A percentile compares a stretch with the other conserved stretches of the same genome.
phyloP scores from a whole-genome alignment of 2,329 filamentous ascomycete genomes.

The Ceratocystis lukuohia region DNA sequence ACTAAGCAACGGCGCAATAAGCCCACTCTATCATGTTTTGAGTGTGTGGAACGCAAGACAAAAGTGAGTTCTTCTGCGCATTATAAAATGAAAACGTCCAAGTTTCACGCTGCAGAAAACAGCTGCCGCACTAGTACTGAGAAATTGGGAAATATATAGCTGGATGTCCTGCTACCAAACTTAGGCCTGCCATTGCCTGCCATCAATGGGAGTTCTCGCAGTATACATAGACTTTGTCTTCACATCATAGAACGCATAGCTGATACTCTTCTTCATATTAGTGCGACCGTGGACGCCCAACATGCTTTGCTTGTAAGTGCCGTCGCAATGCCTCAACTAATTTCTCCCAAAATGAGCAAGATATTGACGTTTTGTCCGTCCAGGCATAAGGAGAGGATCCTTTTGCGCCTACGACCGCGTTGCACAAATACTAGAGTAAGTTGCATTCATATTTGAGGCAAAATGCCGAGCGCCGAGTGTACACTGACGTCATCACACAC shows the following conservation, averaged over 20 bases:
- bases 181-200: neutral
- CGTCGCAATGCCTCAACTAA: neutral
- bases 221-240: neutral
- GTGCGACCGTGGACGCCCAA: constrained; percentile 62
- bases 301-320: constrained; percentile 50
- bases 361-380: constrained; percentile 21
- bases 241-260: neutral
- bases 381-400: constrained; percentile 63
- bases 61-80: constrained; percentile 41
- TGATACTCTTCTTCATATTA: constrained; percentile 26
- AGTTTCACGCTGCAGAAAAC: neutral
- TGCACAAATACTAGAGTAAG: constrained; percentile 63
- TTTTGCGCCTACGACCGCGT: constrained; percentile 63
- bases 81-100: neutral
- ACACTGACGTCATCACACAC: neutral
- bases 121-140: neutral
- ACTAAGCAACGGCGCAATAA: constrained; percentile 80
- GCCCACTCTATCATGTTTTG: constrained; percentile 63
- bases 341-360: neutral
- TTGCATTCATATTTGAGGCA: constrained; percentile 19
- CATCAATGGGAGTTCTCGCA: neutral
- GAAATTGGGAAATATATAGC: neutral
- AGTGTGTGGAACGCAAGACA: constrained; percentile 72
- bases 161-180: neutral
- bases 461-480: neutral